Base-by-base conservation (phyloP, 306 rosid genomes). In the Cucumis cinereus region DNA sequence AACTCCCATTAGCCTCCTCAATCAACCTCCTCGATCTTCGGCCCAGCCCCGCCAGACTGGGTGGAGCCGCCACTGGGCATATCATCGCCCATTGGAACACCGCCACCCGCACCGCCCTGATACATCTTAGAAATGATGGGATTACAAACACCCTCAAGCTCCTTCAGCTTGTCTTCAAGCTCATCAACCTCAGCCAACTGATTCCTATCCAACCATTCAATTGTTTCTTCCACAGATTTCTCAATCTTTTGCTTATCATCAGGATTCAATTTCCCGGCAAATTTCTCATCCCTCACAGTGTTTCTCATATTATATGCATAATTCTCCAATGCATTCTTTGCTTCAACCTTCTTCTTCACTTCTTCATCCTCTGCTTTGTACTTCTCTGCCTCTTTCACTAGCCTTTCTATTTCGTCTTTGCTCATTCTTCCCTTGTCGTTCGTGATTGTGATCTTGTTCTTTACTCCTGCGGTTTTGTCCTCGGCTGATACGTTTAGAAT, bases 11-110 rank as follows among this genome's bases (percentile, higher is more conserved):
- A 7, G 3, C 0, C 55, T 60, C 53, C 84, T 86, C 16, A 89
- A 38, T 91, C 96, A 71, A 93, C 96, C 76, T 93, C 97, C 76
- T 93, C 97, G 55, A 93, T 93, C 89, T 93, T 93, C 0, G 98
- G 98, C 17, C 98, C 97, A 26, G 88, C 17, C 4, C 92, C 89
- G 8, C 93, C 82, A 3, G 88, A 20, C 22, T 76, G 76, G 4
- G 69, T 16, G 3, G 90, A 64, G 0, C 80, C 81, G 19, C 73
- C 83, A 63, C 62, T 75, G 17, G 81, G 79, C 77, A 76, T 76
- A 19, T 68, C 83, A 9, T 62, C 86, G 0, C 80, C 85, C 85
- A 78, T 76, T 1, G 80, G 69, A 16, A 30, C 79, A 1, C 54
- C 91, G 16, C 82, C 88, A 6, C 80, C 68, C 0, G 69, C 69